Evolutionary conservation across 495 filamentous ascomycete genomes (phyloP).

Genomic region (Penicilliopsis zonata): DNA sequence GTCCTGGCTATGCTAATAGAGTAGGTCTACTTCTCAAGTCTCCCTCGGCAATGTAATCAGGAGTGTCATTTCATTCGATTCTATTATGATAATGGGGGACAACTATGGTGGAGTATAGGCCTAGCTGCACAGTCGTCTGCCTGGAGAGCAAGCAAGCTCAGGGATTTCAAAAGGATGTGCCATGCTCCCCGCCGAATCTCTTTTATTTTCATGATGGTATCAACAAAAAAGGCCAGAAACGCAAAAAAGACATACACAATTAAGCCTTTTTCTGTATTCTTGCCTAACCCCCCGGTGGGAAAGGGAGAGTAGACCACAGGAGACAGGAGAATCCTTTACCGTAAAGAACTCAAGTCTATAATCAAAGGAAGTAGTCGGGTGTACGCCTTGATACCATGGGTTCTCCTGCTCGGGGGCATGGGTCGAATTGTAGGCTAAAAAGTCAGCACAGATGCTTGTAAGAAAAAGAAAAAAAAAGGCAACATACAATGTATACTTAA

Average conservation of each 20-base stretch:
- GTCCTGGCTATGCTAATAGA: neutral
- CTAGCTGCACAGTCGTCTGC: too few species aligned
- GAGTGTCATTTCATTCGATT: neutral
- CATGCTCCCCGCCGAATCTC: conserved; percentile 3
- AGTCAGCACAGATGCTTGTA: conserved; percentile 8
- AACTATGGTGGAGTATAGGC: neutral
- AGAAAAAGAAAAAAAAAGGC: neutral
- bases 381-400: conserved; percentile 97
- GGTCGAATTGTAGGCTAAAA: conserved; percentile 93
- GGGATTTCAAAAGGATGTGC: neutral
- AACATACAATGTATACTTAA: conserved; percentile 99
- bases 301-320: conserved; percentile 1
- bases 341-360: conserved; percentile 22
- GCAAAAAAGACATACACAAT: conserved; percentile 28
- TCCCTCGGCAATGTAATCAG: neutral
- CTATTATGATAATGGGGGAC: neutral
- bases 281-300: conserved; percentile 11
- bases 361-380: conserved; percentile 95
- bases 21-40: conserved; percentile 2
- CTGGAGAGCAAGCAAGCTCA: neutral
- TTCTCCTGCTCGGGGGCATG: conserved; percentile 91
- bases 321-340: neutral
- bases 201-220: conserved; percentile 42
- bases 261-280: conserved; percentile 21
- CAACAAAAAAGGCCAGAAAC: conserved; percentile 30